phyloP scores from a whole-genome alignment of 2,329 filamentous ascomycete species.

The Colletotrichum ledebouriae region DNA sequence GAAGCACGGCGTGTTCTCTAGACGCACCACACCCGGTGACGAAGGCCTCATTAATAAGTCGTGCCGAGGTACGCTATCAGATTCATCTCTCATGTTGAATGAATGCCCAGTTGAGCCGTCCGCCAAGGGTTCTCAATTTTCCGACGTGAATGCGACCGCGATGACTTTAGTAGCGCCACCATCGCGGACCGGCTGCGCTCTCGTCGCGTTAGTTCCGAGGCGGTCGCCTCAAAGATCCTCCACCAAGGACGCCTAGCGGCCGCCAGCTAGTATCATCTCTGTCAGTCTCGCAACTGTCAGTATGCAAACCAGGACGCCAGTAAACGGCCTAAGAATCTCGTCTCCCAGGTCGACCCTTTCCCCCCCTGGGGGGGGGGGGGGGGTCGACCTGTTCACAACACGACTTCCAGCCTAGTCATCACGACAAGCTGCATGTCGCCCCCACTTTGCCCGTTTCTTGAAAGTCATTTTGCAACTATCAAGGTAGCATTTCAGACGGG shows the following conservation, averaged over 20 bases:
- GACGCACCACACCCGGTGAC: background rate
- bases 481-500: conserved; percentile 1
- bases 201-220: background rate
- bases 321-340: background rate
- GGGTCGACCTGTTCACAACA: background rate
- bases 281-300: conserved; percentile 6
- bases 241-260: background rate
- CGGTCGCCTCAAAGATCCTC: background rate
- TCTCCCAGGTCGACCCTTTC: background rate
- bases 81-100: no score
- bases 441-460: background rate
- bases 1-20: conserved; percentile 12
- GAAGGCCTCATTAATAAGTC: background rate
- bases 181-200: background rate
- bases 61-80: background rate
- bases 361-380: no score
- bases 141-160: conserved; percentile 5
- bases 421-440: background rate
- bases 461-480: conserved; percentile 15
- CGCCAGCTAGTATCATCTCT: background rate
- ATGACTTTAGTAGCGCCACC: background rate
- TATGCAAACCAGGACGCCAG: background rate
- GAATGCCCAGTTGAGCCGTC: background rate
- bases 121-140: background rate
- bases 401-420: conserved; percentile 8